Conservation (phyloP, 805 yeast species). For the Naumovozyma castellii region DNA sequence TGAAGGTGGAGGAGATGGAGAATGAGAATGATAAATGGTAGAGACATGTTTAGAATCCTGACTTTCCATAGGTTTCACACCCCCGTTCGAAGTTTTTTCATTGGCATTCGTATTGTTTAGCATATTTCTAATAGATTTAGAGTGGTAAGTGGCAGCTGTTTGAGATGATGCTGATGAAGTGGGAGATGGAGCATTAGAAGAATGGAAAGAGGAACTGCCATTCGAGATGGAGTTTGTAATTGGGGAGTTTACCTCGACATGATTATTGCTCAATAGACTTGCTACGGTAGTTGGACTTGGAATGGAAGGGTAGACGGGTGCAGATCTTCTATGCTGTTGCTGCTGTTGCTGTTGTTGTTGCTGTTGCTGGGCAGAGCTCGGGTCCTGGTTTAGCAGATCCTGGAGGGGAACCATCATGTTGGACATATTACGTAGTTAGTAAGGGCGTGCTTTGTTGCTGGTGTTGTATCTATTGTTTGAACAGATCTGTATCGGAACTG, state of each 20-base stretch:
- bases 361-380: neutral
- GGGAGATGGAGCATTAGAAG: neutral
- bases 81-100: no score
- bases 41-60: no score
- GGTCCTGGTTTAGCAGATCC: constrained; percentile 6
- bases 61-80: no score
- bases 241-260: neutral
- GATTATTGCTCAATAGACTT: neutral
- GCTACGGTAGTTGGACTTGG: neutral
- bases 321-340: neutral
- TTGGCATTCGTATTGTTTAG: neutral
- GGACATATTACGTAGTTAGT: neutral
- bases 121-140: neutral
- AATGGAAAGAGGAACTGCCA: neutral
- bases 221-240: neutral
- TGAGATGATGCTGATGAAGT: neutral
- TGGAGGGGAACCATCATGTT: constrained; percentile 1
- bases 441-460: no score
- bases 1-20: neutral
- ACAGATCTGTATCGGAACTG: no score
- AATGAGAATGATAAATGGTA: neutral
- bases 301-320: neutral
- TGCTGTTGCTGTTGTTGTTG: neutral
- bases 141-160: neutral
- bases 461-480: no score